Evolutionary conservation across 768 basidiomycete species (phyloP).

Genomic region (Pleurotus salmoneostramineus): DNA sequence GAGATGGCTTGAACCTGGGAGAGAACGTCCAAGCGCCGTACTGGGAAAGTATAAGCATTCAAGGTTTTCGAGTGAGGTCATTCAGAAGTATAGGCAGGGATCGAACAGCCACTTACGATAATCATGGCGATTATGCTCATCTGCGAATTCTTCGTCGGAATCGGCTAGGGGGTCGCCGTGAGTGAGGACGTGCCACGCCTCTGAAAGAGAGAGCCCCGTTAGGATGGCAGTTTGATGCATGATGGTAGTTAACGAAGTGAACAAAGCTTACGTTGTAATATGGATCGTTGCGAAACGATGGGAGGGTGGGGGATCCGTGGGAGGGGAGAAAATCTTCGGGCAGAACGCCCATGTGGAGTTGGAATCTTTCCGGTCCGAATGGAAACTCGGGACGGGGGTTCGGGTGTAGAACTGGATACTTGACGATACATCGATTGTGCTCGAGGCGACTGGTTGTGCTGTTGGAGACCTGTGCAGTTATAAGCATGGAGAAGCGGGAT

Average conservation of each 20-base stretch:
- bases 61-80: neutral
- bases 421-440: neutral
- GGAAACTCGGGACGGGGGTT: neutral
- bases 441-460: neutral
- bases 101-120: constrained; percentile 43
- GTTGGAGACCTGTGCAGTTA: neutral
- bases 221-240: neutral
- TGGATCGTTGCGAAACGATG: constrained; percentile 37
- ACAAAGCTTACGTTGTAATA: constrained; percentile 60
- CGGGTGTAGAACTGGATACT: neutral
- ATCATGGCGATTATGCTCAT: constrained; percentile 62
- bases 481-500: neutral
- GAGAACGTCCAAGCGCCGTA: constrained; percentile 2
- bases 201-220: constrained; percentile 26
- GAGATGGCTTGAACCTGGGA: neutral
- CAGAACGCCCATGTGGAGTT: constrained; percentile 6
- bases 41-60: neutral
- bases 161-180: constrained; percentile 70
- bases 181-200: constrained; percentile 68
- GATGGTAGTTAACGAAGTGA: constrained; percentile 6
- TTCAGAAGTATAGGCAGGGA: neutral
- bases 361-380: constrained; percentile 1
- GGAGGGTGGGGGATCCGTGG: constrained; percentile 16
- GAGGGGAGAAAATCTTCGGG: constrained; percentile 14
- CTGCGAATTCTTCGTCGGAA: constrained; percentile 68